These are phyloP conservation scores for Omphalotus guepiniiformis DNA, from an alignment of 768 basidiomycete species.

Conservation along the genomic window DNA sequence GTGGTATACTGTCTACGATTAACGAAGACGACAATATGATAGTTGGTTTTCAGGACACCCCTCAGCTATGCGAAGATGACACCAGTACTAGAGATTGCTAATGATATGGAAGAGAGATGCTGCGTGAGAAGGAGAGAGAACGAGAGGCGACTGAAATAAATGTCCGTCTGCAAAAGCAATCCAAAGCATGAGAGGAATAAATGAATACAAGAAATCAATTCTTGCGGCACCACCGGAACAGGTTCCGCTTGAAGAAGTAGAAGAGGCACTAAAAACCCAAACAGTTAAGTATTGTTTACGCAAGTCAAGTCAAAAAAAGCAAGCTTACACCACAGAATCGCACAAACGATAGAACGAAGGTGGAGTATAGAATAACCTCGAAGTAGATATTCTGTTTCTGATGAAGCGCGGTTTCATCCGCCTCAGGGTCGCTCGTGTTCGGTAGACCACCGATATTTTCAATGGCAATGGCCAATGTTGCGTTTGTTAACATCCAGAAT, in stretches of 20 bases:
- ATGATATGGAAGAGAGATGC: background rate
- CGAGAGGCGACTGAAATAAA: constrained; percentile 4
- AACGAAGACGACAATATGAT: too few species aligned
- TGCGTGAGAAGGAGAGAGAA: background rate
- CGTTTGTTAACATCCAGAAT: constrained; percentile 75
- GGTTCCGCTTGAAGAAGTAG: constrained; percentile 80
- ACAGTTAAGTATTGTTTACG: background rate
- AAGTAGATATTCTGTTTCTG: constrained; percentile 60
- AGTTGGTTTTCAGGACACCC: background rate
- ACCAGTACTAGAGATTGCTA: background rate
- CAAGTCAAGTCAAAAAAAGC: background rate
- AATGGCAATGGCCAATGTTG: constrained; percentile 66
- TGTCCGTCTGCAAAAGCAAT: constrained; percentile 5
- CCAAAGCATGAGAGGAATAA: constrained; percentile 5
- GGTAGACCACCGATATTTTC: constrained; percentile 68
- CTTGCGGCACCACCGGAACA: constrained; percentile 77
- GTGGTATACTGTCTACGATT: too few species aligned
- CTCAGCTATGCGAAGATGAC: background rate
- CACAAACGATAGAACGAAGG: constrained; percentile 66
- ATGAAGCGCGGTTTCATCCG: constrained; percentile 38
- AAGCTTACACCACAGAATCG: constrained; percentile 72
- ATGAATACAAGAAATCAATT: too few species aligned
- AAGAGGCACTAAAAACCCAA: constrained; percentile 61
- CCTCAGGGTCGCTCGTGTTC: constrained; percentile 25
- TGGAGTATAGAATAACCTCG: constrained; percentile 73